Conservation (phyloP, 352 stramenopile species). For the Phytophthora nicotianae region DNA sequence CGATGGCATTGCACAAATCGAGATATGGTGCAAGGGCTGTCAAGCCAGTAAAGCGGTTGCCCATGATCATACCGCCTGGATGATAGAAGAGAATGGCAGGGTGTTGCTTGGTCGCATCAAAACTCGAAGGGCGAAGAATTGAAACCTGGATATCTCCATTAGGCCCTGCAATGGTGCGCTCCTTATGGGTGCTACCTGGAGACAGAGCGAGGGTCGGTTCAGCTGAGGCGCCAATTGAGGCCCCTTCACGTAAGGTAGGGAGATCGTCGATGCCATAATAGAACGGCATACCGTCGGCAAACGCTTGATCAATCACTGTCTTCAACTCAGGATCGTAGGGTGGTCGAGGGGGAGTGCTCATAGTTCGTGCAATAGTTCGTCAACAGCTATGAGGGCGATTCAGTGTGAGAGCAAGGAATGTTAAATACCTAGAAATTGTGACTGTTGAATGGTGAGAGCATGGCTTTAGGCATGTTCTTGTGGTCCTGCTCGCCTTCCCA, state of each 20-base stretch:
- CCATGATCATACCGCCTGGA: slow-evolving; percentile 35
- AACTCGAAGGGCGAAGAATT: slow-evolving; percentile 19
- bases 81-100: slow-evolving; percentile 37
- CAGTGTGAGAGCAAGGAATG: not conserved
- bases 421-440: not conserved
- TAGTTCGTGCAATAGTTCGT: slow-evolving; percentile 7
- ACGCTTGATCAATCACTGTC: slow-evolving; percentile 12
- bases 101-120: slow-evolving; percentile 23
- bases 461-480: not conserved
- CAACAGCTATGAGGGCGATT: not conserved
- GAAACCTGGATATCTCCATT: slow-evolving; percentile 28
- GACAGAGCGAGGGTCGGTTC: slow-evolving; percentile 7
- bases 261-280: slow-evolving; percentile 18
- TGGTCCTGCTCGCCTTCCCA: not conserved
- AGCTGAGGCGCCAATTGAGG: slow-evolving; percentile 9
- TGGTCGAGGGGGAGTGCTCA: slow-evolving; percentile 16
- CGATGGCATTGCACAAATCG: slow-evolving; percentile 20
- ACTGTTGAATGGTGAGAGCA: not conserved
- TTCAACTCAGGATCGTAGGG: slow-evolving; percentile 30
- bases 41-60: slow-evolving; percentile 32
- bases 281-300: slow-evolving; percentile 18
- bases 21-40: slow-evolving; percentile 20
- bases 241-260: slow-evolving; percentile 12
- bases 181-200: slow-evolving; percentile 16
- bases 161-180: slow-evolving; percentile 16